phyloP scores from a whole-genome alignment of 192 early-diverging fungal species.

The Linnemannia schmuckeri region DNA sequence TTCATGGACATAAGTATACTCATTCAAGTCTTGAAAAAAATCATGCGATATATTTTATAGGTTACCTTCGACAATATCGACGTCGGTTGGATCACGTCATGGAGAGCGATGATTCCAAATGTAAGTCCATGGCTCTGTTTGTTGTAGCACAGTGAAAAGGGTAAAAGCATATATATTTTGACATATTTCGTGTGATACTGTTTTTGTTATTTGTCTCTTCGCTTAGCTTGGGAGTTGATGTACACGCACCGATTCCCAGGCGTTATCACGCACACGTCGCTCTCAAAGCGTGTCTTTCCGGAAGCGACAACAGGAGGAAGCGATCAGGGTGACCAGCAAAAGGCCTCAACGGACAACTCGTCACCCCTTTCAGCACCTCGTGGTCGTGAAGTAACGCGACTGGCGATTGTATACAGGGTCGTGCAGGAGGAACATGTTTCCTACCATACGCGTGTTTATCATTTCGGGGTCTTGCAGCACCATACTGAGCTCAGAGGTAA shows the following conservation, averaged over 20 bases:
- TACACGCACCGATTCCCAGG: slow-evolving; percentile 45
- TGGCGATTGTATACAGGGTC: slow-evolving; percentile 45
- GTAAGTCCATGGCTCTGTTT: not conserved
- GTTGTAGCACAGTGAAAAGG: not conserved
- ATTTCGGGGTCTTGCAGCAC: slow-evolving; percentile 29
- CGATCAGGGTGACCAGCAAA: not conserved
- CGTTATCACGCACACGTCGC: slow-evolving; percentile 35
- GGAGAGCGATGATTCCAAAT: slow-evolving; percentile 12
- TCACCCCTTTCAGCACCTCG: too few relatives aligned
- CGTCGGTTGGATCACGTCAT: slow-evolving; percentile 20
- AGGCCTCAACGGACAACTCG: not conserved
- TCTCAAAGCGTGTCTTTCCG: slow-evolving; percentile 29
- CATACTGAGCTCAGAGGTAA: slow-evolving; percentile 27
- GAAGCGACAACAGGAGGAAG: not conserved
- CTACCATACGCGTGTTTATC: slow-evolving; percentile 42
- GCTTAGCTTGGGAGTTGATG: slow-evolving; percentile 45
- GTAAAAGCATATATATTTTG: not conserved
- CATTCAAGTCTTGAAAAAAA: not conserved
- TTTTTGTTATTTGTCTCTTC: not conserved
- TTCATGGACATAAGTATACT: too few relatives aligned
- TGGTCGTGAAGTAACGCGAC: slow-evolving; percentile 10
- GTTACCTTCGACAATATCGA: slow-evolving; percentile 39
- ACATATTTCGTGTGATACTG: not conserved
- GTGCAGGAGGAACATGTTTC: slow-evolving; percentile 32
- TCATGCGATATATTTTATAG: not conserved